These are phyloP conservation scores for Xerocomus amazonicus DNA, from an alignment of 1,284 basidiomycete genomes.

Conservation along the genomic window DNA sequence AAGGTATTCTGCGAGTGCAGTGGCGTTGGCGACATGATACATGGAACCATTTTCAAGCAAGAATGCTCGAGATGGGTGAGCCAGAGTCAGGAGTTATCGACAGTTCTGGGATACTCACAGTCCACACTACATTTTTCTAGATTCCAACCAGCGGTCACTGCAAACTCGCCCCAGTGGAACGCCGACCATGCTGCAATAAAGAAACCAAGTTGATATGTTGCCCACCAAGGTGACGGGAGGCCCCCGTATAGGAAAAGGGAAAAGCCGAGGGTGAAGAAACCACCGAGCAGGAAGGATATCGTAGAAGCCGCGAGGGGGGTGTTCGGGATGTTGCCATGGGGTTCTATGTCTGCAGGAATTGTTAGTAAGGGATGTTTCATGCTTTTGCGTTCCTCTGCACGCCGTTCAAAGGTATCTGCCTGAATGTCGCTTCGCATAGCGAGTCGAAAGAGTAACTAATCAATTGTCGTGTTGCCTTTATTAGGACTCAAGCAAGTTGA, in stretches of 20 bases:
- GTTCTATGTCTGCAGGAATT: conserved; percentile 41
- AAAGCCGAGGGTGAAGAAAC: conserved; percentile 53
- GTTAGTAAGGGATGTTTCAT: conserved; percentile 50
- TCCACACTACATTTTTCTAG: conserved; percentile 88
- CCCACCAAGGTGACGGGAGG: conserved; percentile 53
- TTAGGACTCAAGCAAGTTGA: conserved; percentile 7
- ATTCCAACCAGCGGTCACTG: conserved; percentile 95
- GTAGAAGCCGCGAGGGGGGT: conserved; percentile 72
- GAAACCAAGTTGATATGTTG: conserved; percentile 75
- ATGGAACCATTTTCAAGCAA: conserved; percentile 85
- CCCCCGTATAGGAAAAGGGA: conserved; percentile 48
- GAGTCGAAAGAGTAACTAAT: background rate
- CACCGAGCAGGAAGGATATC: conserved; percentile 75
- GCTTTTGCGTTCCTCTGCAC: conserved; percentile 41
- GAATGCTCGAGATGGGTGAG: conserved; percentile 62
- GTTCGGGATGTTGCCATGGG: conserved; percentile 72
- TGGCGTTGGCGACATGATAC: conserved; percentile 84
- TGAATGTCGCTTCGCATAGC: conserved; percentile 15
- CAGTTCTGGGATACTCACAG: conserved; percentile 55
- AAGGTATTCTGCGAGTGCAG: conserved; percentile 81
- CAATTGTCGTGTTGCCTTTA: conserved; percentile 6
- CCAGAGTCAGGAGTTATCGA: background rate
- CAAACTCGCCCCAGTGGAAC: conserved; percentile 95
- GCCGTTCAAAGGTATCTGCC: conserved; percentile 44
- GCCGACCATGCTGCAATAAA: conserved; percentile 77